Evolutionary conservation across 176 grass and related monocot genomes (phyloP).

Genomic region (Avena insularis): DNA sequence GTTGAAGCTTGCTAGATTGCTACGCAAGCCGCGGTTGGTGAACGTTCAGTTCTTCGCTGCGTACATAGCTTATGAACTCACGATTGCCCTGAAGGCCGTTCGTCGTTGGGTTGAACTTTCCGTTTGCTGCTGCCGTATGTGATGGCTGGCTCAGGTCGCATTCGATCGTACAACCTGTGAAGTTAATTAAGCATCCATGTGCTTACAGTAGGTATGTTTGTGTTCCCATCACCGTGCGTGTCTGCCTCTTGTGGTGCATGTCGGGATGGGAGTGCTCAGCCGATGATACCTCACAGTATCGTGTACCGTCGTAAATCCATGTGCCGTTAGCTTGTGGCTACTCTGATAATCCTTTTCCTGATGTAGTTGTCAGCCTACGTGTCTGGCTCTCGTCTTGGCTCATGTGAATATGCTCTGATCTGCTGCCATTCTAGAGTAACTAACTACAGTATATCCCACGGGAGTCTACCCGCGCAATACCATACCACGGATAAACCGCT

Average conservation of each 20-base stretch:
- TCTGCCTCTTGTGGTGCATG: not conserved
- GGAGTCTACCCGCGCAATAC: not conserved
- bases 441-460: not conserved
- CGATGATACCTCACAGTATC: not conserved
- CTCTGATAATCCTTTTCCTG: not conserved
- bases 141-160: not conserved
- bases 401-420: not conserved
- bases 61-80: conserved; percentile 13
- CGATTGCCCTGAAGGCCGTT: not conserved
- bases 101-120: not conserved
- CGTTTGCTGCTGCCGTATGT: not conserved
- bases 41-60: conserved; percentile 17
- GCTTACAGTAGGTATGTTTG: not conserved
- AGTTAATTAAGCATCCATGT: not conserved
- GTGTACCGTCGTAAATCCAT: not conserved
- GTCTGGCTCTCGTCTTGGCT: conserved; percentile 5
- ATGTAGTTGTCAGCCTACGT: not conserved
- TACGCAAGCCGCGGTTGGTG: conserved; percentile 46
- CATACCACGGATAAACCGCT: not conserved
- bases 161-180: not conserved
- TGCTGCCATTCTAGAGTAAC: not conserved
- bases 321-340: not conserved
- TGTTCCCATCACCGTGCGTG: not conserved
- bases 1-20: conserved; percentile 26
- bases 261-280: not conserved